A percentile compares a stretch with the other conserved stretches of the same genome.
Conservation (phyloP, 176 grass and related monocot genomes). For the Lolium perenne region DNA sequence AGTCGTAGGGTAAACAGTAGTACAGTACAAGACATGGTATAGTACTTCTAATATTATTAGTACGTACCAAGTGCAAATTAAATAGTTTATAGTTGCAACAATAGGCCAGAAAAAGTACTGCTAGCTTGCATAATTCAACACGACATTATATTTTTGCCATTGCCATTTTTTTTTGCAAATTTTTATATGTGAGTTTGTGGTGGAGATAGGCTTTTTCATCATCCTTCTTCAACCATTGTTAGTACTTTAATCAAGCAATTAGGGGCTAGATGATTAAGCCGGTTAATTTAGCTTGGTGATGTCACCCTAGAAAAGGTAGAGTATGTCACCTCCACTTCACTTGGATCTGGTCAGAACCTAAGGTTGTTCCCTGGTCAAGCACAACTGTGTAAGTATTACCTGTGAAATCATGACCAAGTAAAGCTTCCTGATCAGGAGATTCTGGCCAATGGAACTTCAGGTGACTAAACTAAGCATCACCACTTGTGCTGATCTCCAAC, state of each 20-base stretch:
- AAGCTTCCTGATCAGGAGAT: neutral
- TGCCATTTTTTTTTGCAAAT: no score
- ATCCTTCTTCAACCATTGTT: neutral
- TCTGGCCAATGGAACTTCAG: neutral
- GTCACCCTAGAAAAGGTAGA: no score
- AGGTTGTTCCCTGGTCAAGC: no score
- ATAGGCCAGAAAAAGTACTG: neutral
- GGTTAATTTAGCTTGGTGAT: neutral
- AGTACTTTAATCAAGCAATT: neutral
- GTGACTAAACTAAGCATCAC: neutral
- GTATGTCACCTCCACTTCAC: no score
- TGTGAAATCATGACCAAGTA: neutral
- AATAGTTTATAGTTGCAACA: neutral
- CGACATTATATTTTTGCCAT: neutral
- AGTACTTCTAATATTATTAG: neutral
- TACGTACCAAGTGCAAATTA: neutral
- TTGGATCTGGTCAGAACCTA: no score
- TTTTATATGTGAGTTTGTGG: conserved; percentile 3
- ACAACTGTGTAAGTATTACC: no score
- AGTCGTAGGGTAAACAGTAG: conserved; percentile 13
- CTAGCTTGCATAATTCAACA: neutral
- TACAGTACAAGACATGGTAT: no score
- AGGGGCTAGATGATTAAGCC: neutral
- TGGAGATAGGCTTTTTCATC: conserved; percentile 10
- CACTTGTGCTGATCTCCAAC: neutral